These are phyloP conservation scores for Pelargonium australe DNA, from an alignment of 441 rosid genomes.

Conservation along the genomic window DNA sequence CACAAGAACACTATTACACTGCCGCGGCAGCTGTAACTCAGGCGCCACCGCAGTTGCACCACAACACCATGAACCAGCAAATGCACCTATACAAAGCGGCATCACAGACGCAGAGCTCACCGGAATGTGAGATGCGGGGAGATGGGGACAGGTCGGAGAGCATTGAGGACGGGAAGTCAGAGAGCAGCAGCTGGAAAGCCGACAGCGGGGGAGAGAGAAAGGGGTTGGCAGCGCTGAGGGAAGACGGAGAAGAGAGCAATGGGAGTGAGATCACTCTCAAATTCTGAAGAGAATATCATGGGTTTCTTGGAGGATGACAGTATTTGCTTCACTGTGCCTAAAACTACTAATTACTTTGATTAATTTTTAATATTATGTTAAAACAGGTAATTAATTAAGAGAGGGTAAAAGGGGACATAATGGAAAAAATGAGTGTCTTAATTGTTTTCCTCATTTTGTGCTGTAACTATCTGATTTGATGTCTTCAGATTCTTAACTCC, in stretches of 20 bases:
- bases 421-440: constrained; percentile 29
- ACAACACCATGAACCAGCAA: constrained; percentile 47
- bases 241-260: constrained; percentile 68
- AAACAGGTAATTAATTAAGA: not conserved
- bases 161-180: constrained; percentile 78
- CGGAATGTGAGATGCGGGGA: constrained; percentile 47
- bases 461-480: too few relatives aligned
- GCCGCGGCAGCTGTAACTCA: constrained; percentile 24
- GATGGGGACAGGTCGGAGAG: constrained; percentile 59
- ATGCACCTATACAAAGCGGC: constrained; percentile 48
- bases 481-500: too few relatives aligned
- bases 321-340: too few relatives aligned
- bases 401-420: constrained; percentile 28
- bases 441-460: constrained; percentile 4
- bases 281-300: constrained; percentile 26
- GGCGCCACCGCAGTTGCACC: constrained; percentile 28
- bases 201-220: constrained; percentile 50
- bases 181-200: constrained; percentile 72
- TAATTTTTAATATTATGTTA: too few relatives aligned
- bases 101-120: constrained; percentile 43
- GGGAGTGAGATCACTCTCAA: constrained; percentile 87
- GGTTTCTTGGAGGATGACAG: not conserved
- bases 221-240: constrained; percentile 63
- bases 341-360: too few relatives aligned
- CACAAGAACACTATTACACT: constrained; percentile 53